Evolutionary conservation across 2,329 filamentous ascomycete genomes (phyloP).

Genomic region (Cladophialophora psammophila): DNA sequence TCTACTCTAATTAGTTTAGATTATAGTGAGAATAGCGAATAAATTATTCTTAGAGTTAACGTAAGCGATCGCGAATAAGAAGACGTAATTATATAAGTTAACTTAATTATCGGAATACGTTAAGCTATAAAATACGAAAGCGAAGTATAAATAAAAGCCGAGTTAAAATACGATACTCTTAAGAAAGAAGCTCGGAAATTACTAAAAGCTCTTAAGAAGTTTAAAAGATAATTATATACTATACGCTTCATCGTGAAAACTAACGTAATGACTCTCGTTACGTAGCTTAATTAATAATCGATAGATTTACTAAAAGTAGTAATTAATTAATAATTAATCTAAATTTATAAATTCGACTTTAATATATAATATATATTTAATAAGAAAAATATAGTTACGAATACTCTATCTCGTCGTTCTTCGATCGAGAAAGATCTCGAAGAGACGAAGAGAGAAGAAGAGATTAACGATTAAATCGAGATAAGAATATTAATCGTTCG

Average conservation of each 20-base stretch:
- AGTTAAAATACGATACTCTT: background rate
- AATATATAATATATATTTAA: background rate
- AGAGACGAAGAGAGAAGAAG: background rate
- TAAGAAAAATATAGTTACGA: background rate
- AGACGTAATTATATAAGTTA: background rate
- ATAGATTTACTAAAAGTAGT: background rate
- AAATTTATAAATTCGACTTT: slow-evolving; percentile 1
- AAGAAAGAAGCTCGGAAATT: slow-evolving; percentile 1
- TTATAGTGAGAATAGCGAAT: background rate
- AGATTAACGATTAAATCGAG: slow-evolving; percentile 8
- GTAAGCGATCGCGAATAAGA: background rate
- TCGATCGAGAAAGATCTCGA: background rate
- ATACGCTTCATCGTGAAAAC: background rate
- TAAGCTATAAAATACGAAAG: background rate
- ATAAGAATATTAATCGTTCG: background rate
- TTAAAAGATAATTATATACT: background rate
- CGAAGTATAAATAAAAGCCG: background rate
- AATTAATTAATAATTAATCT: slow-evolving; percentile 2
- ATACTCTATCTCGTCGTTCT: background rate
- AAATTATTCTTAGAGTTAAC: background rate
- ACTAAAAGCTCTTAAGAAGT: slow-evolving; percentile 8
- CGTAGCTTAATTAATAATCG: slow-evolving; percentile 1
- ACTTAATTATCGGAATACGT: background rate
- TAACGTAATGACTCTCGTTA: background rate
- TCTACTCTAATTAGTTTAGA: background rate